Evolutionary conservation across 257 asterid species (phyloP).

Genomic region (Buddleja alternifolia): DNA sequence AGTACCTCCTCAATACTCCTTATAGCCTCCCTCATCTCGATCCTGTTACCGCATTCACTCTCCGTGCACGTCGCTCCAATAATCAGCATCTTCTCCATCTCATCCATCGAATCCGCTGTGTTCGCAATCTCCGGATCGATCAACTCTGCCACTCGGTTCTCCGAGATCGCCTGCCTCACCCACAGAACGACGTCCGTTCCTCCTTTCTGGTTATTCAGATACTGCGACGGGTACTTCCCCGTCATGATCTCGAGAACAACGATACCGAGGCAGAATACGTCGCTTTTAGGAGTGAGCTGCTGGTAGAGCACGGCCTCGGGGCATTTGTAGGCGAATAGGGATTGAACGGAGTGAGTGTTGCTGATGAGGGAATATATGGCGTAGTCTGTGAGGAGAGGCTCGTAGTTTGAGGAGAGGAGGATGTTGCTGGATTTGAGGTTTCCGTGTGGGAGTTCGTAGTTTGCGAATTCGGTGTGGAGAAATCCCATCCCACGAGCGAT

Average conservation of each 20-base stretch:
- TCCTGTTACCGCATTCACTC: constrained; percentile 34
- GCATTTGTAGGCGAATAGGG: constrained; percentile 47
- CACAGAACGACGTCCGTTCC: constrained; percentile 59
- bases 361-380: constrained; percentile 60
- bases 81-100: constrained; percentile 46
- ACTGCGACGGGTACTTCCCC: constrained; percentile 62
- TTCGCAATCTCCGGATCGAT: constrained; percentile 56
- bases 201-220: constrained; percentile 50
- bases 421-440: constrained; percentile 92
- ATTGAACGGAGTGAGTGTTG: constrained; percentile 55
- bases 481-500: constrained; percentile 77
- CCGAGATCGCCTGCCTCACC: constrained; percentile 42
- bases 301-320: constrained; percentile 53
- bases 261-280: constrained; percentile 60
- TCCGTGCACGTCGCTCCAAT: constrained; percentile 56
- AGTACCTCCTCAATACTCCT: constrained; percentile 45
- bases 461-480: constrained; percentile 72
- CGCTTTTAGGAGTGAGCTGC: constrained; percentile 48
- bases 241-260: constrained; percentile 55
- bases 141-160: constrained; percentile 39
- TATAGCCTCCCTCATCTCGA: constrained; percentile 51
- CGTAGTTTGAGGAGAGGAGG: constrained; percentile 53
- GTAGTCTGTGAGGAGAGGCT: constrained; percentile 84
- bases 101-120: constrained; percentile 24
- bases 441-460: constrained; percentile 79